Evolutionary conservation across 1,139 yeast genomes (phyloP).

Genomic region (Candida frijolesensis): DNA sequence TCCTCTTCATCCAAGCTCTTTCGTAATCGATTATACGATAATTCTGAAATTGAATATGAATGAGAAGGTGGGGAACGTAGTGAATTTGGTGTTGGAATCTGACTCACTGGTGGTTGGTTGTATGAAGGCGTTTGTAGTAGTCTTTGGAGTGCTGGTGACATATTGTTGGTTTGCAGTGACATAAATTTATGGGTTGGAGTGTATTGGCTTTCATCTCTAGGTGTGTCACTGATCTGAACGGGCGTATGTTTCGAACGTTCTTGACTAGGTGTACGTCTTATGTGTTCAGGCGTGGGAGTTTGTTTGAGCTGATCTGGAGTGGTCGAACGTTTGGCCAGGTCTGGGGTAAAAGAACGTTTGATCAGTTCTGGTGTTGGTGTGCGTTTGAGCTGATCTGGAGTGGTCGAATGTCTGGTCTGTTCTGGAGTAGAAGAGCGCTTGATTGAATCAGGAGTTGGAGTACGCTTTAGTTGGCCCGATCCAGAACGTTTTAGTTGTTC

Average conservation of each 20-base stretch:
- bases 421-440: background rate
- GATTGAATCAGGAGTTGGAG: background rate
- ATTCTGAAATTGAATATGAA: slow-evolving; percentile 1
- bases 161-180: background rate
- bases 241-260: background rate
- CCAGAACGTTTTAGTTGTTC: background rate
- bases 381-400: background rate
- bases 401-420: background rate
- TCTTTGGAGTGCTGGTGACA: slow-evolving; percentile 4
- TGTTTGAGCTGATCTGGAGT: no score
- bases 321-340: background rate
- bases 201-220: background rate
- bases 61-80: slow-evolving; percentile 1
- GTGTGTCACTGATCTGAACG: background rate
- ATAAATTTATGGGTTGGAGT: slow-evolving; percentile 1
- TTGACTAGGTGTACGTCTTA: slow-evolving; percentile 1
- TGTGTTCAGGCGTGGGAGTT: background rate
- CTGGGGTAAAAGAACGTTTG: background rate
- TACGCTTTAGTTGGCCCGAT: background rate
- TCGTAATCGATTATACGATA: slow-evolving; percentile 6
- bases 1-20: slow-evolving; percentile 9
- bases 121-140: slow-evolving; percentile 2
- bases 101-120: slow-evolving; percentile 8
- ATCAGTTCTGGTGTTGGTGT: background rate
- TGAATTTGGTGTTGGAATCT: slow-evolving; percentile 5